These are phyloP conservation scores for Themeda triandra DNA, from an alignment of 176 grass and related monocot genomes.

Conservation along the genomic window DNA sequence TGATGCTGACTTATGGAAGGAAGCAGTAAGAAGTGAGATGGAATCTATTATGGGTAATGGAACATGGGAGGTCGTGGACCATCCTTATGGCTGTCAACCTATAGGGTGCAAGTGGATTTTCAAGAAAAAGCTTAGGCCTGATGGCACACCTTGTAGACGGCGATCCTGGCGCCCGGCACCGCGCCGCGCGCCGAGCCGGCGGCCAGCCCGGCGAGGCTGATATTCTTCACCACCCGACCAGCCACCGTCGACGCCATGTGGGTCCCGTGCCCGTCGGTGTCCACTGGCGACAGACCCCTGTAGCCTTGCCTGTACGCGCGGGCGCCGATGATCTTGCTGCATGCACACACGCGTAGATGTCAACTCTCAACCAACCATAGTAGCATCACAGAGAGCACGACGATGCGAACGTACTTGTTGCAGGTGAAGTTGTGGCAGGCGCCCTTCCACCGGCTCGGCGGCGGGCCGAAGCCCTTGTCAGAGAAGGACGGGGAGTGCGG, in stretches of 20 bases:
- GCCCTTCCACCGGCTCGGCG: conserved; percentile 38
- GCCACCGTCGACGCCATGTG: conserved; percentile 26
- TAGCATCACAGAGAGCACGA: no score
- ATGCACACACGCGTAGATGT: no score
- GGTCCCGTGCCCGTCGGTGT: conserved; percentile 8
- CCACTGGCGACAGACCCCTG: neutral
- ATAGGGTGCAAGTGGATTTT: no score
- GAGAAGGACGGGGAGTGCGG: conserved; percentile 35
- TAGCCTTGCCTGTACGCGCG: neutral
- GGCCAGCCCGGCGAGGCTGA: neutral
- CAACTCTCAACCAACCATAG: no score
- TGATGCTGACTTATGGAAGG: no score
- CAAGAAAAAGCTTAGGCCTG: no score
- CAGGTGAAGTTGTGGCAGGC: neutral
- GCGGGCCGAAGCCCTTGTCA: conserved; percentile 25
- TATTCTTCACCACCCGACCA: neutral
- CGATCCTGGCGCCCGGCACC: conserved; percentile 18
- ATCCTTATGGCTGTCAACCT: no score
- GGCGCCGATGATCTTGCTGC: neutral
- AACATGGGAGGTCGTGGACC: no score
- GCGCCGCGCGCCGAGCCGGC: neutral
- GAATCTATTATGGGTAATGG: no score
- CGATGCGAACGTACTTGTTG: neutral
- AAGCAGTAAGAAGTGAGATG: no score
- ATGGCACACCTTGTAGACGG: conserved; percentile 29